Evolutionary conservation across 2,329 filamentous ascomycete species (phyloP), one percentile per base, ranked within the genome.

Genomic region (Fusarium continuum): DNA sequence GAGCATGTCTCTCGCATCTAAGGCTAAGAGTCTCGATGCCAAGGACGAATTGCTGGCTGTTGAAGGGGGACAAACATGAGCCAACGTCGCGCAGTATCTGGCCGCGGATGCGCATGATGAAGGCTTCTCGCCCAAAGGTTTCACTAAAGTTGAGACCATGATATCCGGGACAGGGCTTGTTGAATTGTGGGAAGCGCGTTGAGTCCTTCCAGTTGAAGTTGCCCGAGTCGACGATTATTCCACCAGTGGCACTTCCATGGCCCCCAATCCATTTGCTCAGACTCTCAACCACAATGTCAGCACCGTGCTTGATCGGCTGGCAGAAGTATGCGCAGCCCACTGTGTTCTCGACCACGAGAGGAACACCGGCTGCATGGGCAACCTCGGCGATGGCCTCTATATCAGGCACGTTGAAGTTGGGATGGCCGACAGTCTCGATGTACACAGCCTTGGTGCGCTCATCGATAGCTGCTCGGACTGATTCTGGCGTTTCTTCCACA

Each of bases 151-250:
- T 34, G 8, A 39, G 32, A 17, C 48, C 48, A 11, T 51, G 6
- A 6, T 25, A 25, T 1, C 41, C 41, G 22, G 26, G 5, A 6
- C 53, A 10, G 8, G 43, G 39, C 7, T 20, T 39, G 20, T 29
- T 25, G 14, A 89, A 89, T 69, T 91, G 91, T n/a, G n/a, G n/a
- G n/a, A n/a, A n/a, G n/a, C n/a, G n/a, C n/a, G n/a, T n/a, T n/a
- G n/a, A n/a, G n/a, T n/a, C n/a, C n/a, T n/a, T n/a, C 93, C 93
- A 97, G 82, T 96, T 89, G 74, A 97, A 97, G 75, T 91, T 94
- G 70, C 93, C 93, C 64, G 88, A 86, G 79, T 97, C 93, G 64
- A 97, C 82, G 36, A 97, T 85, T 41, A 97, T 85, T 59, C 93
- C 93, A 52, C 85, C 93, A 66, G 97, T 90, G n/a, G 93, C 97